Conservation (phyloP, 306 rosid species). For the Ormosia emarginata region DNA sequence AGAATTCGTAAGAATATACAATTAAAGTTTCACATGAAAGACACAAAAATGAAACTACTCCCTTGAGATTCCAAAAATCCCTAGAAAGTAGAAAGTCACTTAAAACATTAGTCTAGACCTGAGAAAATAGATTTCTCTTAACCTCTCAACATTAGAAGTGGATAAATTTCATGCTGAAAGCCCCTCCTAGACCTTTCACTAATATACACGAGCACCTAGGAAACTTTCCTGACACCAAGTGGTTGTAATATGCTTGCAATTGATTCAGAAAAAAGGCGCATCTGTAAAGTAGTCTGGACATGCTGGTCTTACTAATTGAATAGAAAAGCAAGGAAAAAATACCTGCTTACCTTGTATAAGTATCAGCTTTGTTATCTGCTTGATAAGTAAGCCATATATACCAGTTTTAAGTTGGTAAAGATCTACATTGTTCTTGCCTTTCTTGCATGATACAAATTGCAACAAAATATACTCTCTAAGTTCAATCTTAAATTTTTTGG, state of each 20-base stretch:
- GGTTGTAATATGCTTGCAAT: conserved; percentile 1
- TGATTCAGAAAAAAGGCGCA: not conserved
- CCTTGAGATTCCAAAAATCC: conserved; percentile 4
- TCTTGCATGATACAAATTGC: not conserved
- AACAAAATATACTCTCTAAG: not conserved
- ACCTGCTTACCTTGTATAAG: not conserved
- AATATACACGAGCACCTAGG: not conserved
- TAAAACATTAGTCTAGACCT: not conserved
- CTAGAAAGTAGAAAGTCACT: not conserved
- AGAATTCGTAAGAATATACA: not conserved
- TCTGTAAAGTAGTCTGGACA: not conserved
- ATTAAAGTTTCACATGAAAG: not conserved
- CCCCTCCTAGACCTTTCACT: not conserved
- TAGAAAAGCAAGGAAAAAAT: not conserved
- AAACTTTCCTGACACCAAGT: conserved; percentile 1
- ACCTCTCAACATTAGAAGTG: not conserved
- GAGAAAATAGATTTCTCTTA: not conserved
- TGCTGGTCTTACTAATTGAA: not conserved
- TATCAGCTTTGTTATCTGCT: conserved; percentile 7
- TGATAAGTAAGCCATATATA: not conserved
- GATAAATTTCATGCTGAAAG: not conserved
- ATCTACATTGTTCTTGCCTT: not conserved
- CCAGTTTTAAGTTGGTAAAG: conserved; percentile 6
- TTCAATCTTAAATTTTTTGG: not conserved
- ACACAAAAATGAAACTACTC: not conserved